Percentiles rank a stretch among this genome's conserved stretches.
phyloP scores from a whole-genome alignment of 495 filamentous ascomycete species.

The Hypoxylon fuscum region DNA sequence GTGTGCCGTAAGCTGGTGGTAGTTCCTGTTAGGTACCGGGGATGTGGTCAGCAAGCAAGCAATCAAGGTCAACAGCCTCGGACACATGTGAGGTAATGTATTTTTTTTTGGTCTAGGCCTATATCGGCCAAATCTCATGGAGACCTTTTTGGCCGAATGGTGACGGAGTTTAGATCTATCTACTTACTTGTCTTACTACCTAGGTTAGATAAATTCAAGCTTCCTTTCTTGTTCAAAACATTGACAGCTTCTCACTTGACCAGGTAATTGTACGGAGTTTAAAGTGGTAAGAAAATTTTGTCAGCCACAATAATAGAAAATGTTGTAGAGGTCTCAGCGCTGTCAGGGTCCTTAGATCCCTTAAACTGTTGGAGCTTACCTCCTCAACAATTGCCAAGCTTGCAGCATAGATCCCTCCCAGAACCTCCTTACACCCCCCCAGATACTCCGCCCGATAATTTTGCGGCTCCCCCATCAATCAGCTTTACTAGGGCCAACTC shows the following conservation, averaged over 20 bases:
- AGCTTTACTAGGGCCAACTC: slow-evolving; percentile 1
- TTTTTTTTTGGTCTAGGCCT: slow-evolving; percentile 17
- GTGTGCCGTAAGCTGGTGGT: slow-evolving; percentile 37
- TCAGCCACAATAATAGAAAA: slow-evolving; percentile 4
- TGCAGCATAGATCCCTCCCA: neutral
- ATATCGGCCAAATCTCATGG: slow-evolving; percentile 9
- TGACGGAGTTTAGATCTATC: slow-evolving; percentile 11
- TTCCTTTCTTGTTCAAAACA: neutral
- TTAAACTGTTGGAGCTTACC: slow-evolving; percentile 41
- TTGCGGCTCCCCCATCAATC: slow-evolving; percentile 33
- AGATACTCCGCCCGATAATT: slow-evolving; percentile 29
- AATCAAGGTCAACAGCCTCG: slow-evolving; percentile 30
- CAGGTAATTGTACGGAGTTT: too few relatives aligned
- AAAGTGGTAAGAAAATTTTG: neutral
- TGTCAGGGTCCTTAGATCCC: slow-evolving; percentile 8
- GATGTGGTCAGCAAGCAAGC: slow-evolving; percentile 21
- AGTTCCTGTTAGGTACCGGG: slow-evolving; percentile 23
- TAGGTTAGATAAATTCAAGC: neutral
- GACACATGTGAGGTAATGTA: slow-evolving; percentile 28
- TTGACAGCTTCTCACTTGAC: too few relatives aligned
- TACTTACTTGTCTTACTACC: neutral
- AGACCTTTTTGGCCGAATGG: neutral
- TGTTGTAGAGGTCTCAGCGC: neutral
- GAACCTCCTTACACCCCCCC: slow-evolving; percentile 1
- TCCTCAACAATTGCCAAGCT: slow-evolving; percentile 45